A percentile compares a stretch with the other conserved stretches of the same genome.
Evolutionary conservation across 805 yeast species (phyloP).

Genomic region (Metschnikowia santaceciliae): DNA sequence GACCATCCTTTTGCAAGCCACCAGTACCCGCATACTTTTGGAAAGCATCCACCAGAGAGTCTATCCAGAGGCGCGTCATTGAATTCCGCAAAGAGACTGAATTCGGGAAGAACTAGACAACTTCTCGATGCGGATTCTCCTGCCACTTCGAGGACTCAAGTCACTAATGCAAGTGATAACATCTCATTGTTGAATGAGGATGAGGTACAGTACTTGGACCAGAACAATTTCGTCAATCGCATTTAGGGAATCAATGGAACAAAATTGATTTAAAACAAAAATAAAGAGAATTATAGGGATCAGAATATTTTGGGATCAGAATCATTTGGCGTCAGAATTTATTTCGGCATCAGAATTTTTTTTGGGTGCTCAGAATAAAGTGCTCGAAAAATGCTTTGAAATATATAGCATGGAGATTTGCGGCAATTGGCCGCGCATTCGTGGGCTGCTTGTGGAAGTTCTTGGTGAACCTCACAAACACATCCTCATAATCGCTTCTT

Average conservation of each 20-base stretch:
- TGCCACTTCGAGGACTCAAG: neutral
- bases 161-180: neutral
- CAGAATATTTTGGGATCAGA: too few relatives aligned
- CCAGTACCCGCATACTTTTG: constrained; percentile 15
- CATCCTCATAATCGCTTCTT: neutral
- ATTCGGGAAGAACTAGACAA: constrained; percentile 6
- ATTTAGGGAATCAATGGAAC: neutral
- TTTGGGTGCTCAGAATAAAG: too few relatives aligned
- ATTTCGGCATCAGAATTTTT: too few relatives aligned
- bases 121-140: constrained; percentile 4
- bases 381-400: too few relatives aligned
- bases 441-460: neutral
- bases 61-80: constrained; percentile 12
- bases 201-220: constrained; percentile 13
- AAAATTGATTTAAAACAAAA: too few relatives aligned
- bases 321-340: too few relatives aligned
- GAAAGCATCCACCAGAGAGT: constrained; percentile 3
- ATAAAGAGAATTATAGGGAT: too few relatives aligned
- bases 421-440: constrained; percentile 2
- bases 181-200: constrained; percentile 14
- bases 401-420: neutral
- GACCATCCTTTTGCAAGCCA: constrained; percentile 14
- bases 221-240: constrained; percentile 11
- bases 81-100: neutral
- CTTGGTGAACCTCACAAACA: neutral